Evolutionary conservation across 2,329 filamentous ascomycete species (phyloP).

Genomic region (Pseudogymnoascus destructans): DNA sequence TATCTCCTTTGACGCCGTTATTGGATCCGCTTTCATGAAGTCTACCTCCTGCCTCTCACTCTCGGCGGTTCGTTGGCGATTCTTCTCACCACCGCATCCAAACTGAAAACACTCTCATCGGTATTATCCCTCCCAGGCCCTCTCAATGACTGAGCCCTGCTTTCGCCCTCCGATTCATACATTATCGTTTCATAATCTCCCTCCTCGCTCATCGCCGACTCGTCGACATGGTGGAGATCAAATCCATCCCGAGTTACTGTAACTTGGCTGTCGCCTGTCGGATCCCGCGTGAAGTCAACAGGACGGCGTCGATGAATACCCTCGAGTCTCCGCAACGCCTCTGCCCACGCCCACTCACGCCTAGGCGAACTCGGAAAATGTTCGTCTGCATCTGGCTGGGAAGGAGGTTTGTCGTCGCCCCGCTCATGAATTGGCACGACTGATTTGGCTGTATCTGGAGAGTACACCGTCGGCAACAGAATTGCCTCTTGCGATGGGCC

Average conservation of each 20-base stretch:
- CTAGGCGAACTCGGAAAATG: not conserved
- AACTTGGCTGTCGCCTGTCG: not conserved
- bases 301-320: not conserved
- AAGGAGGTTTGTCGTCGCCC: not conserved
- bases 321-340: not conserved
- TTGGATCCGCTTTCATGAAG: not conserved
- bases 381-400: not conserved
- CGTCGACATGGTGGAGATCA: not conserved
- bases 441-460: not conserved
- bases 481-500: not conserved
- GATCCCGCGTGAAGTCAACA: not conserved
- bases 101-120: not conserved
- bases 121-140: not conserved
- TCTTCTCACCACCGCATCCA: constrained; percentile 4
- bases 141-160: not conserved
- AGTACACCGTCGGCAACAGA: not conserved
- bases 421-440: not conserved
- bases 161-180: not conserved
- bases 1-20: not conserved
- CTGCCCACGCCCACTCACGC: not conserved
- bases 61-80: not conserved
- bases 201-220: not conserved
- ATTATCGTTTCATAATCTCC: not conserved
- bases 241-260: not conserved
- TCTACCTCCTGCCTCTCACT: not conserved